phyloP scores from a whole-genome alignment of 2,329 filamentous ascomycete genomes.

The Graphilbum sp. region DNA sequence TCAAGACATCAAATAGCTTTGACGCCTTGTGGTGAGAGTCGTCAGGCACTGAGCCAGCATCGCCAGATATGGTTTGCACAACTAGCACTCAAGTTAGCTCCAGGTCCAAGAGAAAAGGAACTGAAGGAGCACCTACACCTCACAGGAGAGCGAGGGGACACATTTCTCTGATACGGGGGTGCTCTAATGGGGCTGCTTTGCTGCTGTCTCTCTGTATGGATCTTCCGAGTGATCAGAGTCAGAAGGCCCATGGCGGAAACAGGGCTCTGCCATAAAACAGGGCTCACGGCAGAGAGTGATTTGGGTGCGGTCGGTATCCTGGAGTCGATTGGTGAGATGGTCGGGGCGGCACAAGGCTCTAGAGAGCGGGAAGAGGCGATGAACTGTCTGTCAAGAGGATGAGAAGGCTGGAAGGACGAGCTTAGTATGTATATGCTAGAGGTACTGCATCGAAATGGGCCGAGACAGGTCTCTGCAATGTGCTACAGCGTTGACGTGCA shows the following conservation, averaged over 20 bases:
- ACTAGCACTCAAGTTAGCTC: background rate
- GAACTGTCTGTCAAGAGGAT: too few relatives aligned
- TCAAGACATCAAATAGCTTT: too few relatives aligned
- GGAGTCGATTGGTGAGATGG: background rate
- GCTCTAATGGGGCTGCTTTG: conserved; percentile 6
- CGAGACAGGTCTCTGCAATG: too few relatives aligned
- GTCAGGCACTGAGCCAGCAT: background rate
- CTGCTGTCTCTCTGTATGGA: conserved; percentile 8
- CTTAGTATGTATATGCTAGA: too few relatives aligned
- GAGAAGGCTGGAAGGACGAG: too few relatives aligned
- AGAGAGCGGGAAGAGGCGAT: too few relatives aligned
- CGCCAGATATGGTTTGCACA: background rate
- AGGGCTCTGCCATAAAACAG: conserved; percentile 10
- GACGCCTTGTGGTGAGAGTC: background rate
- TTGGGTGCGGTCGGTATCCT: background rate
- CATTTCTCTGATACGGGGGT: conserved; percentile 10
- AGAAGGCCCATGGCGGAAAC: conserved; percentile 16
- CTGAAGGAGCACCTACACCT: conserved; percentile 9
- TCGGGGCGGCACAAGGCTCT: background rate
- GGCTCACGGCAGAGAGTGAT: conserved; percentile 1
- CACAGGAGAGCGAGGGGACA: conserved; percentile 8
- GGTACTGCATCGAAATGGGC: too few relatives aligned
- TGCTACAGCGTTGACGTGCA: too few relatives aligned
- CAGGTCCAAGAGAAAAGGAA: background rate
- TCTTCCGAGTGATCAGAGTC: conserved; percentile 14